Conservation (phyloP, 116 monocot genomes). For the Zostera marina region DNA sequence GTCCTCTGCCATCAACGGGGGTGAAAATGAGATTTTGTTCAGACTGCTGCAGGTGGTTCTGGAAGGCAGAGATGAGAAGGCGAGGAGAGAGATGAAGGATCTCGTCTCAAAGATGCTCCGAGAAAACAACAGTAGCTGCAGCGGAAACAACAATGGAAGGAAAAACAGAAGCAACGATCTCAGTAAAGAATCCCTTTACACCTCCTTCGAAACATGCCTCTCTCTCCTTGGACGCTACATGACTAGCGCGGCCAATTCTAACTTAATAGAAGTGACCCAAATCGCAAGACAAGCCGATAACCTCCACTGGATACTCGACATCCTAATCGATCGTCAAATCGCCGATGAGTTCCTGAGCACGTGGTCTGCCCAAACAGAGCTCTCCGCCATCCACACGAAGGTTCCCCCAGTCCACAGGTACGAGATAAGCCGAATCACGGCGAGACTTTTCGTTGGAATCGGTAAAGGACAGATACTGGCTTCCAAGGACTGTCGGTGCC, state of each 20-base stretch:
- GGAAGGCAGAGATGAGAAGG: conserved; percentile 96
- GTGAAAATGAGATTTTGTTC: conserved; percentile 49
- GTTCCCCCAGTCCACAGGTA: conserved; percentile 64
- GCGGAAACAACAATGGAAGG: conserved; percentile 4
- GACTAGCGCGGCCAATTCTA: conserved; percentile 14
- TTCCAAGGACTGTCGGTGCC: conserved; percentile 56
- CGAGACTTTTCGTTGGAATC: conserved; percentile 65
- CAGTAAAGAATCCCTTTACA: conserved; percentile 70
- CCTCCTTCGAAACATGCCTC: conserved; percentile 60
- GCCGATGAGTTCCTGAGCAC: conserved; percentile 67
- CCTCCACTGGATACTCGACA: conserved; percentile 83
- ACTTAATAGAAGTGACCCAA: conserved; percentile 27
- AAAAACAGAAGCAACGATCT: conserved; percentile 16
- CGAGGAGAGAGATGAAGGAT: conserved; percentile 89
- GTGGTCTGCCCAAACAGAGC: conserved; percentile 58
- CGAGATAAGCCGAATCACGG: conserved; percentile 82
- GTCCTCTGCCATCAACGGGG: neutral
- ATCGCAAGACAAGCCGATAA: conserved; percentile 85
- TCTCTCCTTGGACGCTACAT: conserved; percentile 33
- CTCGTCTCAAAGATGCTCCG: conserved; percentile 91
- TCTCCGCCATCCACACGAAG: conserved; percentile 37
- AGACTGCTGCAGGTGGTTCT: conserved; percentile 82
- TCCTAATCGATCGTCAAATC: conserved; percentile 64
- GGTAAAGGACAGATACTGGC: conserved; percentile 90
- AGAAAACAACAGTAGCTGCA: conserved; percentile 36